These are phyloP conservation scores for Samsoniella hepiali DNA, from an alignment of 2,329 filamentous ascomycete species.

Conservation along the genomic window DNA sequence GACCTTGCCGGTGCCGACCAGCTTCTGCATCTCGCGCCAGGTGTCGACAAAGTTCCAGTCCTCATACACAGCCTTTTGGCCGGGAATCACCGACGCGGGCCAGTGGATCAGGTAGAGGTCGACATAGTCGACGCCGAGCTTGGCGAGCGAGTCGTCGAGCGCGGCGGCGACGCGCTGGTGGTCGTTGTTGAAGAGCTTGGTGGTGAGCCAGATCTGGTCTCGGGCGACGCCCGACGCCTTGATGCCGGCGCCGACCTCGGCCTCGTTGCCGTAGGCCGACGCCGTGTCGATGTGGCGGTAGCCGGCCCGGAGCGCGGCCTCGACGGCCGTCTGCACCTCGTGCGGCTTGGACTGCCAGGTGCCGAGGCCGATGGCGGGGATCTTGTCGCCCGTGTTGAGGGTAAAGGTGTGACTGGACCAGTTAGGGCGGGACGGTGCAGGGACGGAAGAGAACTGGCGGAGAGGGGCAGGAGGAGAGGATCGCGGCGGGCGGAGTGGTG, in stretches of 20 bases:
- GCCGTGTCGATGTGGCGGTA: constrained; percentile 78
- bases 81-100: constrained; percentile 62
- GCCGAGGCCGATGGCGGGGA: constrained; percentile 72
- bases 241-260: constrained; percentile 64
- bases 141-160: constrained; percentile 57
- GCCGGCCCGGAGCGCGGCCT: constrained; percentile 62
- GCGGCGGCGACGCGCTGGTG: constrained; percentile 66
- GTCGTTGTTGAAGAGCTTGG: constrained; percentile 79
- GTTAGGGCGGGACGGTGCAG: background rate
- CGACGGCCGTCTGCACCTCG: constrained; percentile 68
- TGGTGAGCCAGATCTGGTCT: constrained; percentile 68
- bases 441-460: background rate
- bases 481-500: background rate
- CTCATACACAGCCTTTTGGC: constrained; percentile 64
- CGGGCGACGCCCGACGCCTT: constrained; percentile 62
- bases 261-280: constrained; percentile 74
- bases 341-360: constrained; percentile 74
- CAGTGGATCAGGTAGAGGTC: constrained; percentile 73
- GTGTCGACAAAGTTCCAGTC: constrained; percentile 85
- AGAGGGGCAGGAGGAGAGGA: background rate
- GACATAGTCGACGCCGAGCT: constrained; percentile 61
- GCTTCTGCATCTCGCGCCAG: constrained; percentile 67
- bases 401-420: constrained; percentile 48
- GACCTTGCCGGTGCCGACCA: constrained; percentile 64
- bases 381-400: constrained; percentile 74